These are phyloP conservation scores for Pseudohyphozyma bogoriensis DNA, from an alignment of 768 basidiomycete species.

Conservation along the genomic window DNA sequence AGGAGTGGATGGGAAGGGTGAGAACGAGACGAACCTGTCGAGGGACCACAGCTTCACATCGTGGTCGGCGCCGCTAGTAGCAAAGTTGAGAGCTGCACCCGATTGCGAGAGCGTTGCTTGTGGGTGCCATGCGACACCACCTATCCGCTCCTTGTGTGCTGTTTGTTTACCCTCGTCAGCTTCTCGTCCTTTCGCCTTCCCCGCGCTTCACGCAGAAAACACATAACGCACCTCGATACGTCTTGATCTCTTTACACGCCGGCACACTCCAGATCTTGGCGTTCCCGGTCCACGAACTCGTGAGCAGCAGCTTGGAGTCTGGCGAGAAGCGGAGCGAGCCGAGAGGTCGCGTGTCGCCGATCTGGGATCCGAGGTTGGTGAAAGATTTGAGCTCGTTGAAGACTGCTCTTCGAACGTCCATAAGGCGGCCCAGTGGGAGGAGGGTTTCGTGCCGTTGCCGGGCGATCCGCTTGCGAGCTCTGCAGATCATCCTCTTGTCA, in stretches of 20 bases:
- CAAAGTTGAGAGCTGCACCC: slow-evolving; percentile 64
- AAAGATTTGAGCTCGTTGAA: slow-evolving; percentile 88
- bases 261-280: slow-evolving; percentile 95
- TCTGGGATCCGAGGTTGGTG: slow-evolving; percentile 89
- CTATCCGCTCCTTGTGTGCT: slow-evolving; percentile 85
- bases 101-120: slow-evolving; percentile 65
- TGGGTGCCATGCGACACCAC: slow-evolving; percentile 97
- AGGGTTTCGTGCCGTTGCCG: slow-evolving; percentile 84
- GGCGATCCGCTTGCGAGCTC: slow-evolving; percentile 88
- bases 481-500: slow-evolving; percentile 45
- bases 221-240: slow-evolving; percentile 61
- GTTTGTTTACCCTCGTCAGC: background rate
- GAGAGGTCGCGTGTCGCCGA: slow-evolving; percentile 90
- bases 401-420: slow-evolving; percentile 84
- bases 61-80: slow-evolving; percentile 80
- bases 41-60: slow-evolving; percentile 82
- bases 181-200: too few relatives aligned
- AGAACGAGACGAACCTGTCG: slow-evolving; percentile 50
- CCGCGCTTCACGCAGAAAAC: too few relatives aligned
- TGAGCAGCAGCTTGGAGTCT: slow-evolving; percentile 74
- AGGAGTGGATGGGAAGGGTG: background rate
- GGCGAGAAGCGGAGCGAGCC: slow-evolving; percentile 91
- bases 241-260: slow-evolving; percentile 64
- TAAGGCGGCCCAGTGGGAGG: slow-evolving; percentile 74
- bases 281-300: slow-evolving; percentile 91